Base-by-base conservation (phyloP, 2,329 filamentous ascomycete genomes). In the Ascochyta viciae-villosae region DNA sequence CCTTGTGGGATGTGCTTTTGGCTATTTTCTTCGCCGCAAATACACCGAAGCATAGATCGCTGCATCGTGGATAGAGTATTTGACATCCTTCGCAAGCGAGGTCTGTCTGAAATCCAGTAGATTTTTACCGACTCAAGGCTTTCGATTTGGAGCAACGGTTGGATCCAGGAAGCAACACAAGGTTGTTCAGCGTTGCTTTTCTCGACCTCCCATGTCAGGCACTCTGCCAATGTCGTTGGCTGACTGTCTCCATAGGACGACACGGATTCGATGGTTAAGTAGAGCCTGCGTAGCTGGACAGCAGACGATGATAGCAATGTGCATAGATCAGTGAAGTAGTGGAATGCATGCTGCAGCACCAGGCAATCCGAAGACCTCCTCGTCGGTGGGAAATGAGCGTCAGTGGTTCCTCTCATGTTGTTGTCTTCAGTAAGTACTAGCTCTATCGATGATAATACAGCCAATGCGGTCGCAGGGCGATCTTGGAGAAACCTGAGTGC, bases 401-500 rank as follows among this genome's bases (percentile, higher is more conserved):
- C 41, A 6, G 45, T 31, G 3, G 54, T 63, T 7, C 57, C 60
- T 13, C 56, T 60, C 44, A 63, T 60, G 13, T 66, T 66, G 48
- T 56, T 62, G 23, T 54, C 58, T 46, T 71, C 66, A 15, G 47
- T 57, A 5, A 71, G 45, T 15, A 45, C 37, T 15, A 71, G 40
- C 16, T 67, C 54, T 13, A 70, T 39, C 7, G 64, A 62, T 1
- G 27, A 52, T 10, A 70, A 61, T 10, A 49, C 41, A 26, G 44
- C 46, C 8, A 64, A 58, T 10, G 60, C 65, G 15, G 37, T 42
- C 3, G 55, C 27, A 15, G 67, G 50, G 31, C 64, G 57, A 26
- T 70, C 67, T 38, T 61, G 57, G 6, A 71, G 52, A 29, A 70
- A 71, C 0, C 54, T 58, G 9, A 68, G 60, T 3, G 64, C 65